Conservation (phyloP, 257 asterid genomes). For the Solanum tacnaense region DNA sequence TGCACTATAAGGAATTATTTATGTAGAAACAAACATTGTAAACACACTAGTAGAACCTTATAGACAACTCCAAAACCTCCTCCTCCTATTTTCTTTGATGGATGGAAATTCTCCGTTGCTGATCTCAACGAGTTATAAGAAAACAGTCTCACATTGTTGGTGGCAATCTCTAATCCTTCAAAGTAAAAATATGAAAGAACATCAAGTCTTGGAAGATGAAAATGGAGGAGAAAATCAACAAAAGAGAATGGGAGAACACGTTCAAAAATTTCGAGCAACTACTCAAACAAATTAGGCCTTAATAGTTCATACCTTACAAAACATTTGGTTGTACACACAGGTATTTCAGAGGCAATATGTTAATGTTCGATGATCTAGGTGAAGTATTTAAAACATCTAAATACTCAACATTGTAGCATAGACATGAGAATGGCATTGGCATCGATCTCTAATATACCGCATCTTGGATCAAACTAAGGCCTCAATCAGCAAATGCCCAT, state of each 20-base stretch:
- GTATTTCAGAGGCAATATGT: not conserved
- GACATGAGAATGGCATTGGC: not conserved
- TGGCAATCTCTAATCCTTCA: conserved; percentile 29
- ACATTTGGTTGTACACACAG: not conserved
- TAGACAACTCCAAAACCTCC: conserved; percentile 83
- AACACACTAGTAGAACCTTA: conserved; percentile 19
- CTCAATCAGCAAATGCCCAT: not conserved
- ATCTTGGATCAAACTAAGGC: not conserved
- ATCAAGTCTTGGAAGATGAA: not conserved
- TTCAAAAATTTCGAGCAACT: not conserved
- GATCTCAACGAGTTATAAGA: conserved; percentile 49
- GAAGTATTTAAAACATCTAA: not conserved
- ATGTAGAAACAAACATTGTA: no score
- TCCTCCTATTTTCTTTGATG: conserved; percentile 61
- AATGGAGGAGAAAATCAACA: not conserved
- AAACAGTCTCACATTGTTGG: conserved; percentile 48
- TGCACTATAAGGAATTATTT: not conserved
- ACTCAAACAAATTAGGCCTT: not conserved
- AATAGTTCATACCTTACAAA: not conserved
- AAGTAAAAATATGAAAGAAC: not conserved
- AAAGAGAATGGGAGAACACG: not conserved
- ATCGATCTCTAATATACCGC: not conserved
- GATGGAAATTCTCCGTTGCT: conserved; percentile 59
- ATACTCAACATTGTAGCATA: not conserved
- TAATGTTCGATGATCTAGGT: not conserved